Base-by-base conservation (phyloP, 257 asterid genomes). In the Salvia rosmarinus region DNA sequence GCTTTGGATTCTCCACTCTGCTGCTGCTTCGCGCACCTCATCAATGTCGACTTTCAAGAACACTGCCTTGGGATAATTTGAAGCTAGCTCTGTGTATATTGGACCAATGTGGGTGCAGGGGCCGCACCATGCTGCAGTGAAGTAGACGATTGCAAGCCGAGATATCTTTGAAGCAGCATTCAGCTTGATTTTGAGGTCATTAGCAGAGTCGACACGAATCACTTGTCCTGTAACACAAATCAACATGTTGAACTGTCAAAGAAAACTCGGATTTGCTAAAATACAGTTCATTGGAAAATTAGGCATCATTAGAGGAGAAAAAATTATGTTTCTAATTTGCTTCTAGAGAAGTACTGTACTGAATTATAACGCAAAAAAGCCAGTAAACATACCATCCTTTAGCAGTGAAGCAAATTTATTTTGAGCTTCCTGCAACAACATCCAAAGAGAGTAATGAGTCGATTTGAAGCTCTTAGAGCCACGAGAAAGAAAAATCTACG, bases 91-190 rank as follows among this genome's bases (percentile, higher is more conserved):
- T 30, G 80, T 52, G 47, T 51, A 87, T 20, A 69, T 25, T 8
- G 88, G 96, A 58, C 80, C 68, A 23, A 82, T 51, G 66, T 73
- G 23, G 25, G 77, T 77, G 64, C 88, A 87, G 9, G 93, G 88
- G n/a, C 90, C 87, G 46, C 86, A 78, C 93, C 90, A 89, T n/a
- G 74, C 39, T 52, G 93, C 87, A 9, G 90, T 83, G 73, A 84
- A 89, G 72, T 84, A 87, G 14, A 89, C 75, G 9, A 89, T 28
- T 35, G 84, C 78, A 32, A 89, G 82, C 9, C 81, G 83, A 1
- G 87, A 85, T 32, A 51, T 8, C 50, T 37, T 64, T 23, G 80
- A 34, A 65, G 90, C 89, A 58, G 86, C 95, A 16, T 64, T 64
- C 81, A 85, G 32, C 76, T 73, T 84, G 6, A 4, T 25, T 28